These are phyloP conservation scores for Penicillium macrosclerotiorum DNA, from an alignment of 495 filamentous ascomycete genomes.

Conservation along the genomic window DNA sequence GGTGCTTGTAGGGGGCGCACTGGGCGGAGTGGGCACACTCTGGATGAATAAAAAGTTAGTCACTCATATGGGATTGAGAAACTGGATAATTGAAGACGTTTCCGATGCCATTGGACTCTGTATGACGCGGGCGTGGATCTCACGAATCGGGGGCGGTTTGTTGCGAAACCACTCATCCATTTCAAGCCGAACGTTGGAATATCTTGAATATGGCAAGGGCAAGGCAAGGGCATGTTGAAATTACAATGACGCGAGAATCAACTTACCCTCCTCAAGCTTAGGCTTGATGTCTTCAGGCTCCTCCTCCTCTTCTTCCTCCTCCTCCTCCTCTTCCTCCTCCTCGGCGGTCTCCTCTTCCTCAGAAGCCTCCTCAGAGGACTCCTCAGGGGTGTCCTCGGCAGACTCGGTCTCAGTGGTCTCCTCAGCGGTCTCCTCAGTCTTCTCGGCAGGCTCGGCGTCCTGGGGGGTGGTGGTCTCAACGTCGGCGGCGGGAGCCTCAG, in stretches of 20 bases:
- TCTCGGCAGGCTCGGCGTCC: slow-evolving; percentile 49
- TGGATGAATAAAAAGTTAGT: slow-evolving; percentile 39
- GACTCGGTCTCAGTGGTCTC: slow-evolving; percentile 32
- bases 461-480: slow-evolving; percentile 50
- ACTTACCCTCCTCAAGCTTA: slow-evolving; percentile 85
- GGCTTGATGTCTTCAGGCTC: slow-evolving; percentile 87
- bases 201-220: neutral
- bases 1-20: slow-evolving; percentile 89
- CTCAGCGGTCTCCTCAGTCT: slow-evolving; percentile 39
- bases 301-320: slow-evolving; percentile 88
- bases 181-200: neutral
- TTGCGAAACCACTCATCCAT: too few species aligned
- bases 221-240: too few species aligned
- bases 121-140: slow-evolving; percentile 1
- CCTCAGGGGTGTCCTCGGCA: slow-evolving; percentile 35
- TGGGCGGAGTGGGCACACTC: slow-evolving; percentile 83
- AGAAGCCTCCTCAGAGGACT: slow-evolving; percentile 37
- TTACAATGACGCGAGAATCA: slow-evolving; percentile 20
- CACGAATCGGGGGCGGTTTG: neutral
- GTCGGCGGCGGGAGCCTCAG: slow-evolving; percentile 57
- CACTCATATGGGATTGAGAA: slow-evolving; percentile 4
- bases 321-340: slow-evolving; percentile 59
- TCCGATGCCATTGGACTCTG: slow-evolving; percentile 19
- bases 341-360: slow-evolving; percentile 49
- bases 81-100: neutral